Conservation (phyloP, 495 filamentous ascomycete genomes). For the Aspergillus ellipticus region DNA sequence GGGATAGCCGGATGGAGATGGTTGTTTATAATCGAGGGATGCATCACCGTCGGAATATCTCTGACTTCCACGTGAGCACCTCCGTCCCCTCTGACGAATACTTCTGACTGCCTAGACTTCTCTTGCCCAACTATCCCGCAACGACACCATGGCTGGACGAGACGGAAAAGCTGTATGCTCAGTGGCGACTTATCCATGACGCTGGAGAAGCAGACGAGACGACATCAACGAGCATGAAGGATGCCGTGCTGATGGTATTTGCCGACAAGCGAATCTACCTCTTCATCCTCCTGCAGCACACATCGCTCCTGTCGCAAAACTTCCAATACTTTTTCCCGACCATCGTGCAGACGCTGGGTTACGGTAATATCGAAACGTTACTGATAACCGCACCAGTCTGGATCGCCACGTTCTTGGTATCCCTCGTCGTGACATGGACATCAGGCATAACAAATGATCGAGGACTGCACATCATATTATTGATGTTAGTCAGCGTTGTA, state of each 20-base stretch:
- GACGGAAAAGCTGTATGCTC: slow-evolving; percentile 62
- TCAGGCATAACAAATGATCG: slow-evolving; percentile 73
- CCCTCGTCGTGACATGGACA: slow-evolving; percentile 68
- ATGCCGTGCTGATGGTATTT: slow-evolving; percentile 26
- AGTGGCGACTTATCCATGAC: slow-evolving; percentile 71
- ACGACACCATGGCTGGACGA: slow-evolving; percentile 71
- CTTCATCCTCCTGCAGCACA: slow-evolving; percentile 34
- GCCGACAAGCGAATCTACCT: slow-evolving; percentile 34
- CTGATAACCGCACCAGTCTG: slow-evolving; percentile 75
- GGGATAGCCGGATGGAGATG: slow-evolving; percentile 64
- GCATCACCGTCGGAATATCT: slow-evolving; percentile 27
- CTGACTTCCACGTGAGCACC: slow-evolving; percentile 21
- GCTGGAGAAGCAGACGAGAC: slow-evolving; percentile 66
- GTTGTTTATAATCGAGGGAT: slow-evolving; percentile 79
- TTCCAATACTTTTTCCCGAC: slow-evolving; percentile 85
- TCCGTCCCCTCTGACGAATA: background rate
- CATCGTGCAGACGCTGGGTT: slow-evolving; percentile 69
- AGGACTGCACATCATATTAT: slow-evolving; percentile 64
- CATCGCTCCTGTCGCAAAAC: slow-evolving; percentile 42
- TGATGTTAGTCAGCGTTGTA: slow-evolving; percentile 61
- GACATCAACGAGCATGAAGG: slow-evolving; percentile 21
- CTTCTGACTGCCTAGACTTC: slow-evolving; percentile 42
- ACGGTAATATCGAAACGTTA: slow-evolving; percentile 60
- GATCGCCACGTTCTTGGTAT: slow-evolving; percentile 66
- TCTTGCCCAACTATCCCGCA: slow-evolving; percentile 76